Percentiles rank a stretch among this genome's conserved stretches.
Evolutionary conservation across 2,329 filamentous ascomycete species (phyloP).

Genomic region (Boeremia lycopersici): DNA sequence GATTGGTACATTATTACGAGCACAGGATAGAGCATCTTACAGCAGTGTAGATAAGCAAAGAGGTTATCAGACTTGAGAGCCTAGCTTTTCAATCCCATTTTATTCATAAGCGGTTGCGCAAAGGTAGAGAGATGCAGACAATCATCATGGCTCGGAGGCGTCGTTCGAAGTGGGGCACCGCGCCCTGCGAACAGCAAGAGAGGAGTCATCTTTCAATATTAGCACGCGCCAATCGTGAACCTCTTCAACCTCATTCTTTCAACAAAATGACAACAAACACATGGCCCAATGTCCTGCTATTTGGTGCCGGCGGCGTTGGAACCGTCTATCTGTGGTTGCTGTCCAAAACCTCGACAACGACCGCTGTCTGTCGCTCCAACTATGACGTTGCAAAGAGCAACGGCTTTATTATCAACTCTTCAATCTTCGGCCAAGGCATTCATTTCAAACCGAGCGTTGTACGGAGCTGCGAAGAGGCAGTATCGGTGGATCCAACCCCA

Average conservation of each 20-base stretch:
- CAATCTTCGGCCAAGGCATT: slow-evolving; percentile 44
- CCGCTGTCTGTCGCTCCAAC: slow-evolving; percentile 54
- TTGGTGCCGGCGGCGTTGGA: slow-evolving; percentile 53
- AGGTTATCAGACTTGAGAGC: too few relatives aligned
- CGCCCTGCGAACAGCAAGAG: slow-evolving; percentile 6
- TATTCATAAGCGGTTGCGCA: not conserved
- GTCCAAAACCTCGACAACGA: slow-evolving; percentile 48
- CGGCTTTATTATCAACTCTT: slow-evolving; percentile 52
- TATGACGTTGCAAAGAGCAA: slow-evolving; percentile 49
- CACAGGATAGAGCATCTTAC: not conserved
- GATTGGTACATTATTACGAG: not conserved
- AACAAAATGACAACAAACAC: slow-evolving; percentile 14
- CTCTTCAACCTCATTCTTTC: not conserved
- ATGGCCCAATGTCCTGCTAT: slow-evolving; percentile 43
- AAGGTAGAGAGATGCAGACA: not conserved
- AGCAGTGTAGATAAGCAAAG: too few relatives aligned
- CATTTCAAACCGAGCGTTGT: slow-evolving; percentile 46
- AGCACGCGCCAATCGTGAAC: not conserved
- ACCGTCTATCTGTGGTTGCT: slow-evolving; percentile 52
- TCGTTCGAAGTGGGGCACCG: slow-evolving; percentile 4
- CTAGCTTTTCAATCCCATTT: too few relatives aligned
- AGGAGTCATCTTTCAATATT: not conserved
- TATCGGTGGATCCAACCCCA: slow-evolving; percentile 20
- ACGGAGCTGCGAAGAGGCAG: slow-evolving; percentile 45
- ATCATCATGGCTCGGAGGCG: not conserved